Evolutionary conservation across 2,329 filamentous ascomycete genomes (phyloP).

Genomic region (Nannizzia gypsea): DNA sequence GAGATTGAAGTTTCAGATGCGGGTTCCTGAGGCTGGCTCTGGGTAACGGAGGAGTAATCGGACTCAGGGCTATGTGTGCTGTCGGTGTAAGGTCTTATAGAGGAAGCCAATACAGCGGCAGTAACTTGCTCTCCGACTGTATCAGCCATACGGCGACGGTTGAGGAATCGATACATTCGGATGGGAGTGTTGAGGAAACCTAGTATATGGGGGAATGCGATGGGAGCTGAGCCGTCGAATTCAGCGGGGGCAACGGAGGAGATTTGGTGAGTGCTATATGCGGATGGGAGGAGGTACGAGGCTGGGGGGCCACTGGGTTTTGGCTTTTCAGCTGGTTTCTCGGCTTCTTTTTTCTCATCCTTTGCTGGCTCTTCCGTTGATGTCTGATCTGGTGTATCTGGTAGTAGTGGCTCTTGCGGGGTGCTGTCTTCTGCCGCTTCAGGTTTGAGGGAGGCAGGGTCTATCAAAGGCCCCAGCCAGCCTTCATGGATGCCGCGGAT

Average conservation of each 20-base stretch:
- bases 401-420: background rate
- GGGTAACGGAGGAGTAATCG: constrained; percentile 11
- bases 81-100: constrained; percentile 31
- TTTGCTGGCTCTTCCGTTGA: constrained; percentile 4
- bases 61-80: constrained; percentile 16
- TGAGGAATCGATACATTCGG: constrained; percentile 78
- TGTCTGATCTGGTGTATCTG: background rate
- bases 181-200: constrained; percentile 85
- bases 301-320: constrained; percentile 48
- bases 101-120: constrained; percentile 58
- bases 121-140: constrained; percentile 78
- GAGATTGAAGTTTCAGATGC: constrained; percentile 32
- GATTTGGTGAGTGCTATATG: constrained; percentile 57
- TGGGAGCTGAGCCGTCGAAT: constrained; percentile 59
- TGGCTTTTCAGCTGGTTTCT: constrained; percentile 37
- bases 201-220: constrained; percentile 78
- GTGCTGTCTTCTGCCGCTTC: constrained; percentile 9
- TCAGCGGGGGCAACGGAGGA: constrained; percentile 55
- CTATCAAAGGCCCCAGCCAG: constrained; percentile 75
- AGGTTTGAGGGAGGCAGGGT: constrained; percentile 20
- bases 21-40: constrained; percentile 8
- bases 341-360: constrained; percentile 41
- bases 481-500: constrained; percentile 86
- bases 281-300: constrained; percentile 60
- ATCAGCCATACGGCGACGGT: constrained; percentile 69